Evolutionary conservation across 768 basidiomycete genomes (phyloP), one percentile per base, ranked within the genome.

Genomic region (Infundibulicybe gibba): DNA sequence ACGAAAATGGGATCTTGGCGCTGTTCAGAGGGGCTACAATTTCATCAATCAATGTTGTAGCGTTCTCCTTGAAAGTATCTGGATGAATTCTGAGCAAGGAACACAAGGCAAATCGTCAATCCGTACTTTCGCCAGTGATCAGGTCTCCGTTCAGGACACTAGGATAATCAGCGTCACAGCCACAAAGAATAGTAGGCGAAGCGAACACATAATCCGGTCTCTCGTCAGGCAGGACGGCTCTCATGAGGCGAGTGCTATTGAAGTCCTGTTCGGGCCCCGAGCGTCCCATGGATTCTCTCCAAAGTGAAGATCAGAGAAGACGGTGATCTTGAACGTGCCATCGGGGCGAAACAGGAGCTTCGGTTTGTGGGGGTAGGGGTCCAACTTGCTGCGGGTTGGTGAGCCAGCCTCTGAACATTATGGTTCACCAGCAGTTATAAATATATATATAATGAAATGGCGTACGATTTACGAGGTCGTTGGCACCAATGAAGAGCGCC

Each of bases 281-380:
- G 49, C 60, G 44, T 81, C 81, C 79, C 81, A 83, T 6, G 85
- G 83, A 53, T 86, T 83, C 62, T 89, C 87, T 20, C 87, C 87
- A 50, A 75, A 87, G 57, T 89, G 87, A 25, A 88, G 61, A 54
- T 90, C 87, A 6, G 84, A 85, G 60, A 89, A 87, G 5, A 87
- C 71, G 12, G 80, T 83, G 40, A 90, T 54, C 62, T 85, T 87
- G 72, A 90, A 85, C 1, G 77, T 77, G 2, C 80, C 81, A 57
- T 85, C 75, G 0, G 59, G 25, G 6, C 69, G 67, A 61, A 88
- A 89, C 2, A 69, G 72, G 13, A 88, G 50, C 11, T 76, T 75
- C 2, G 65, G 64, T 44, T 72, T 72, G 14, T 49, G 51, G 12
- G 67, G 68, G 52, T 74, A 72, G 12, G 72, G 72, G 40, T 74